phyloP scores from a whole-genome alignment of 176 grass and related monocot species.

The Coix lacrymajobi region DNA sequence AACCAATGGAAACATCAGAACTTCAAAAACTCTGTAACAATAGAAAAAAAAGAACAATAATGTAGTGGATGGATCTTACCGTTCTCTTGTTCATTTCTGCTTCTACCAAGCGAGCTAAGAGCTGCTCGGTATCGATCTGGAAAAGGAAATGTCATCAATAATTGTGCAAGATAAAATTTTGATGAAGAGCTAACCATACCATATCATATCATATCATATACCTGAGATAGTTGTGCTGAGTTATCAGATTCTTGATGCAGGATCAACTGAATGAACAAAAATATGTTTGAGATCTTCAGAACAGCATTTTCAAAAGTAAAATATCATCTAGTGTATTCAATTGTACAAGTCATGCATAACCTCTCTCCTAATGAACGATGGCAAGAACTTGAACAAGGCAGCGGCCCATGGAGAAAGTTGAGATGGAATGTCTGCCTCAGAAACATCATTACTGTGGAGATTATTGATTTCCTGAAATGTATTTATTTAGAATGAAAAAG shows the following conservation, averaged over 20 bases:
- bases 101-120: conserved; percentile 64
- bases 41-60: not conserved
- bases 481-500: not conserved
- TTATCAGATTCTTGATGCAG: conserved; percentile 72
- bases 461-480: conserved; percentile 58
- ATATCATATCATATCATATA: not conserved
- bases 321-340: not conserved
- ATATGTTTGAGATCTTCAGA: not conserved
- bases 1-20: conserved; percentile 9
- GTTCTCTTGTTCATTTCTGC: conserved; percentile 59
- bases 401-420: conserved; percentile 61
- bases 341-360: conserved; percentile 15
- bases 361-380: conserved; percentile 64
- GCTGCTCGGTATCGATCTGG: conserved; percentile 70
- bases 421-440: conserved; percentile 33
- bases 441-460: conserved; percentile 46
- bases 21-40: no score
- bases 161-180: not conserved
- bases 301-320: not conserved
- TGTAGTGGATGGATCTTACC: conserved; percentile 14
- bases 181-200: not conserved
- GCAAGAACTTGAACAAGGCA: conserved; percentile 55
- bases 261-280: conserved; percentile 50
- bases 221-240: conserved; percentile 75
- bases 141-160: not conserved